Conservation (phyloP, 2,329 filamentous ascomycete species). For the Fusarium pseudocircinatum region DNA sequence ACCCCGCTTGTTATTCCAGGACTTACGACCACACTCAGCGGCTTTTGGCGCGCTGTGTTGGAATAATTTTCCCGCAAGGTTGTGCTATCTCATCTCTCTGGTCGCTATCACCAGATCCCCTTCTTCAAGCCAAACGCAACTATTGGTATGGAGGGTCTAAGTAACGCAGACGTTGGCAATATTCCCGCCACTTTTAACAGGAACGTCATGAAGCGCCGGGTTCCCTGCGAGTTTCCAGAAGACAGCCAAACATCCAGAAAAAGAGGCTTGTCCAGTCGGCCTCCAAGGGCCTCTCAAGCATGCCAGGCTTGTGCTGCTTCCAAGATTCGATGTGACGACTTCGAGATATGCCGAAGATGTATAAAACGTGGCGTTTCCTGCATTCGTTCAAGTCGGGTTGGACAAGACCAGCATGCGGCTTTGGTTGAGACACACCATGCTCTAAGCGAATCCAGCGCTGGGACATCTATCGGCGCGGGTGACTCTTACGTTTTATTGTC, state of each 20-base stretch:
- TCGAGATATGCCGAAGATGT: not conserved
- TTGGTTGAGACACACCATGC: no score
- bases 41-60: no score
- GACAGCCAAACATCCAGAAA: not conserved
- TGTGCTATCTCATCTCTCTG: no score
- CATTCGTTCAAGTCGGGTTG: not conserved
- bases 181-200: no score
- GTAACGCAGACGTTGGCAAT: no score
- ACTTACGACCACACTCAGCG: no score
- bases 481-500: not conserved
- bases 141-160: no score
- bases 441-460: not conserved
- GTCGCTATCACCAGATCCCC: no score
- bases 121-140: no score
- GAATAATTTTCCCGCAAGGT: no score
- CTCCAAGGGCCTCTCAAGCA: not conserved
- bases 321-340: not conserved
- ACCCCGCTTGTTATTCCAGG: no score
- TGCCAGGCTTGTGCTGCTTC: not conserved
- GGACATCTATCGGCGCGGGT: not conserved
- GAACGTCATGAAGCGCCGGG: not conserved
- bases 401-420: accelerated
- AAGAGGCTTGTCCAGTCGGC: not conserved
- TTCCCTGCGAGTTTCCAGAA: not conserved
- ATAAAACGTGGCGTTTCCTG: not conserved